phyloP scores from a whole-genome alignment of 2,329 filamentous ascomycete genomes.

The Sporothrix protearum region DNA sequence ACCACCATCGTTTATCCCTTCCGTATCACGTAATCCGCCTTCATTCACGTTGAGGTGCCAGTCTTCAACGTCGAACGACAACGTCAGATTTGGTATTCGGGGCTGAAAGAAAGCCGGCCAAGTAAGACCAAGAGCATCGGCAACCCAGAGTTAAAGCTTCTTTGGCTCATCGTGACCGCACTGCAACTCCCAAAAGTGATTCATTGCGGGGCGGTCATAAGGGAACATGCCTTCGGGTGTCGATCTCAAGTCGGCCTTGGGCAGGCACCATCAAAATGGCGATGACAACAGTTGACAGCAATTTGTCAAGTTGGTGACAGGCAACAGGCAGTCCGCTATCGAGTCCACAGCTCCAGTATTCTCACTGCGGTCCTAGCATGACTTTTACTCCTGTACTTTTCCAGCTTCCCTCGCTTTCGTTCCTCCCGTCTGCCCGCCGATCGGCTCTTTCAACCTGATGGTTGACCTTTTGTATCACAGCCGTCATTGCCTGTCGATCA shows the following conservation, averaged over 20 bases:
- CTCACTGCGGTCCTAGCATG: too few species aligned
- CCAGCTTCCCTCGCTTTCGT: too few species aligned
- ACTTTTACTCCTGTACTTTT: too few species aligned
- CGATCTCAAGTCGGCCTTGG: neutral
- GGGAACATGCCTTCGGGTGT: neutral
- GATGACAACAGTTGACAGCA: neutral
- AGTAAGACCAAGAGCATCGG: neutral
- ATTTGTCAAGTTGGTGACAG: neutral
- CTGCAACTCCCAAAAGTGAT: neutral
- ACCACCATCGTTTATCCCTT: neutral
- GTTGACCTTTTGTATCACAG: neutral
- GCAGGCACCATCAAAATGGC: neutral
- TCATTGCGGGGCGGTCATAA: neutral
- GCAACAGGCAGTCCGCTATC: too few species aligned
- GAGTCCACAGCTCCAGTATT: too few species aligned
- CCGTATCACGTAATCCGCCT: neutral
- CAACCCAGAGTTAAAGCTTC: too few species aligned
- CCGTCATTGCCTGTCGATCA: neutral
- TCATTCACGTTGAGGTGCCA: neutral
- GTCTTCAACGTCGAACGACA: neutral
- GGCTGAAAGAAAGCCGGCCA: neutral
- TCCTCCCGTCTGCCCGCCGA: neutral
- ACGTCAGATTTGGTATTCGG: neutral
- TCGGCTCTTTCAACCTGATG: neutral
- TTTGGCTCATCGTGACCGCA: neutral